Evolutionary conservation across 2,329 filamentous ascomycete genomes (phyloP).

Genomic region (Pseudocercospora eumusae): DNA sequence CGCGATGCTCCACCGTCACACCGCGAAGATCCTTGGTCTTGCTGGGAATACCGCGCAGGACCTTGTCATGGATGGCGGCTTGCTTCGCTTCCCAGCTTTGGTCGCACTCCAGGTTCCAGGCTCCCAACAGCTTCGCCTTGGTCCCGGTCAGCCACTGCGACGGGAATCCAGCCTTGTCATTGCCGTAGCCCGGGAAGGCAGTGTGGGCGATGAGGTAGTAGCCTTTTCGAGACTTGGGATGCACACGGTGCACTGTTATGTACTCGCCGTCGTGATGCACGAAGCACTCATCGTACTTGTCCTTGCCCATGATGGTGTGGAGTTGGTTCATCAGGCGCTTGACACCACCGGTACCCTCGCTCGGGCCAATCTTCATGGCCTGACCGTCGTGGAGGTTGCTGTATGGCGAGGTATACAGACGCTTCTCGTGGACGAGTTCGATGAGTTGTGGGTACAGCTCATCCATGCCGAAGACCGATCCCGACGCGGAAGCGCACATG

Average conservation of each 20-base stretch:
- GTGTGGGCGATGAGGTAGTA: slow-evolving; percentile 96
- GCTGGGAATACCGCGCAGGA: slow-evolving; percentile 80
- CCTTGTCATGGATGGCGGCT: slow-evolving; percentile 66
- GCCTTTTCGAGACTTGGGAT: slow-evolving; percentile 87
- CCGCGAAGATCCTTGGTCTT: slow-evolving; percentile 73
- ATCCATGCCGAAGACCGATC: slow-evolving; percentile 97
- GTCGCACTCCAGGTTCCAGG: slow-evolving; percentile 91
- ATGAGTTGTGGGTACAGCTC: slow-evolving; percentile 91
- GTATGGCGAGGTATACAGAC: slow-evolving; percentile 76
- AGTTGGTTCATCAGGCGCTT: slow-evolving; percentile 94
- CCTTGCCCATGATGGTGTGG: slow-evolving; percentile 91
- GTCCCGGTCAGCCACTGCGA: slow-evolving; percentile 81
- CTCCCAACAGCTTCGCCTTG: slow-evolving; percentile 80
- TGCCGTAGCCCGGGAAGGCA: slow-evolving; percentile 87
- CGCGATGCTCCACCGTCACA: slow-evolving; percentile 70
- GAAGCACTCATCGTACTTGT: slow-evolving; percentile 91
- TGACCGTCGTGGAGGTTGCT: slow-evolving; percentile 54
- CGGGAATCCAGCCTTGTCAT: slow-evolving; percentile 76
- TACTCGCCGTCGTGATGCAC: slow-evolving; percentile 96
- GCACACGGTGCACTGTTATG: slow-evolving; percentile 92
- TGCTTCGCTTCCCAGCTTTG: slow-evolving; percentile 68
- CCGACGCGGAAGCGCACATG: slow-evolving; percentile 93
- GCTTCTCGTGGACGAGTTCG: slow-evolving; percentile 88
- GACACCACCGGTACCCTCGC: slow-evolving; percentile 83
- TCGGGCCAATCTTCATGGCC: slow-evolving; percentile 63